These are phyloP conservation scores for Nemania sp. DNA, from an alignment of 2,329 filamentous ascomycete species.

Conservation along the genomic window DNA sequence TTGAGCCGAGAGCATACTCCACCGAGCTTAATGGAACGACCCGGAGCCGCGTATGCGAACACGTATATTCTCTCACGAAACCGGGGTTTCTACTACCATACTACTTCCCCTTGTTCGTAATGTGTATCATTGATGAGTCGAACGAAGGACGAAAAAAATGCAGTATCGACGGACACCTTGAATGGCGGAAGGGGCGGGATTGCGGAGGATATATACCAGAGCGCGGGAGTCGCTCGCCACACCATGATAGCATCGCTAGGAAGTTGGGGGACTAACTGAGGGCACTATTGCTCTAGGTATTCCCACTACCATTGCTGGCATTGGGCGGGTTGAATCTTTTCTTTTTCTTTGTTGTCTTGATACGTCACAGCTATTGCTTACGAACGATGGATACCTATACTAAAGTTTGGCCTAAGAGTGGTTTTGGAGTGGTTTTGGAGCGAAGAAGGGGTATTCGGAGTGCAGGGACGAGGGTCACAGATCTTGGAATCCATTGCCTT, in stretches of 20 bases:
- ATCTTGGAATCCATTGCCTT: slow-evolving; percentile 25
- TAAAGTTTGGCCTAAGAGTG: slow-evolving; percentile 42
- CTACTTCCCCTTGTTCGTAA: slow-evolving; percentile 37
- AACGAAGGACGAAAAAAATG: slow-evolving; percentile 36
- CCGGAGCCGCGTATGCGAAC: slow-evolving; percentile 36
- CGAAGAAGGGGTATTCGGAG: slow-evolving; percentile 36
- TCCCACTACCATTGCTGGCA: slow-evolving; percentile 40
- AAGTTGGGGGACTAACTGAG: slow-evolving; percentile 12
- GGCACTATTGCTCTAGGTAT: slow-evolving; percentile 11
- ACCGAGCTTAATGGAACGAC: slow-evolving; percentile 40
- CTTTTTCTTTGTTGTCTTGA: slow-evolving; percentile 39
- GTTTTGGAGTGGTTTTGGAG: slow-evolving; percentile 36
- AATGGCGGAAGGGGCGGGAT: slow-evolving; percentile 15
- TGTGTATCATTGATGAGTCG: slow-evolving; percentile 39
- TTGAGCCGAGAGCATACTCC: slow-evolving; percentile 18
- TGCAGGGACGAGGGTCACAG: slow-evolving; percentile 20
- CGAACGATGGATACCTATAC: slow-evolving; percentile 49
- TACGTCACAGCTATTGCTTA: slow-evolving; percentile 44
- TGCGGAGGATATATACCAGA: slow-evolving; percentile 33
- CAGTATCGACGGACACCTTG: slow-evolving; percentile 22
- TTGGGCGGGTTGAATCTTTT: slow-evolving; percentile 42
- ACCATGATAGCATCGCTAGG: slow-evolving; percentile 24
- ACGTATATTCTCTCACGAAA: slow-evolving; percentile 31
- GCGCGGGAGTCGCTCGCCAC: slow-evolving; percentile 31
- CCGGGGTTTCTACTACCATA: slow-evolving; percentile 26